A percentile compares a stretch with the other conserved stretches of the same genome.
phyloP scores from a whole-genome alignment of 192 early-diverging fungal genomes.

The Blastocladiella britannica region DNA sequence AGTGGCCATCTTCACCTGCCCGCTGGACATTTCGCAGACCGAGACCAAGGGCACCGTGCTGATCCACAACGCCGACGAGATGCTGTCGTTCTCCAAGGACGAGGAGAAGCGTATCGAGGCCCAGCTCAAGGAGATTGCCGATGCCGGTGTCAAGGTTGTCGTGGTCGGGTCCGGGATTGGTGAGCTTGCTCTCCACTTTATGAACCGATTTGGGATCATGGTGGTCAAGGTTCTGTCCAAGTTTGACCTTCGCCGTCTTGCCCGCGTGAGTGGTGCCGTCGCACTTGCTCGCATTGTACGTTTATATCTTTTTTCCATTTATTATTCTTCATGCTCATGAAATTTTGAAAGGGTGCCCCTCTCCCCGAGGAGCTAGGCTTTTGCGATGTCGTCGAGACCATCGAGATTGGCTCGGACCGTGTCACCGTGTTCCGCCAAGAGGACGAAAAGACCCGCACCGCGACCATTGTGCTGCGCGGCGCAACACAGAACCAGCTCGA shows the following conservation, averaged over 20 bases:
- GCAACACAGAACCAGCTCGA: conserved; percentile 88
- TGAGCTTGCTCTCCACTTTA: conserved; percentile 83
- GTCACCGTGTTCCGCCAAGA: conserved; percentile 96
- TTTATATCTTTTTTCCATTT: no score
- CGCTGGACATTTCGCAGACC: conserved; percentile 78
- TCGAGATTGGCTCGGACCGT: conserved; percentile 92
- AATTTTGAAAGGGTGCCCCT: no score
- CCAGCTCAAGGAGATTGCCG: conserved; percentile 66
- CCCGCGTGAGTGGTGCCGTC: conserved; percentile 79
- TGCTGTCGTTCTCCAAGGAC: conserved; percentile 88
- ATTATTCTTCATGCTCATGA: no score
- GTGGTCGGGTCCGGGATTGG: conserved; percentile 75
- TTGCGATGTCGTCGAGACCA: conserved; percentile 88
- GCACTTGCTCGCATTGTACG: conserved; percentile 77
- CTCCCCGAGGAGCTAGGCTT: conserved; percentile 92
- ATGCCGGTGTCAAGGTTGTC: conserved; percentile 76
- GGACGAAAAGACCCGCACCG: conserved; percentile 63
- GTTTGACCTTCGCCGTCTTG: conserved; percentile 87
- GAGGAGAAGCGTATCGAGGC: conserved; percentile 83
- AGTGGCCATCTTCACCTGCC: conserved; percentile 84
- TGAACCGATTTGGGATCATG: conserved; percentile 78
- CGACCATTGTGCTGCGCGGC: conserved; percentile 89
- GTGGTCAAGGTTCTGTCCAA: conserved; percentile 80
- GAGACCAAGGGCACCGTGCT: conserved; percentile 98
- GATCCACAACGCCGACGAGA: conserved; percentile 85